Conservation (phyloP, 208 protist species). For the Borovskyia barvae region DNA sequence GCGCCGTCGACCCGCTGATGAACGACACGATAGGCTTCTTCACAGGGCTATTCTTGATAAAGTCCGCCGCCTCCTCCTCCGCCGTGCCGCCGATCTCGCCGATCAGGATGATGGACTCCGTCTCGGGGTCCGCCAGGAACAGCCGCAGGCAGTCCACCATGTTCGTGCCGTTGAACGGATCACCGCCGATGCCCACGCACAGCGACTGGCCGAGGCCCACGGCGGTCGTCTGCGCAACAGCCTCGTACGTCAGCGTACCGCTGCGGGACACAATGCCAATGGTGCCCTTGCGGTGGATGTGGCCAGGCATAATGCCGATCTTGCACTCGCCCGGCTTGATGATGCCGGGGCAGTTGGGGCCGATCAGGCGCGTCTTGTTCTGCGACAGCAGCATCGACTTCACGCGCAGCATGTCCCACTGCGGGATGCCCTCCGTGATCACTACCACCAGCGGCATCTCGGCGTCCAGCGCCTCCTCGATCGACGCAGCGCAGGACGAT, state of each 20-base stretch:
- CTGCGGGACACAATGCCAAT: slow-evolving; percentile 99
- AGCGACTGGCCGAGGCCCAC: slow-evolving; percentile 96
- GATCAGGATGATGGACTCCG: slow-evolving; percentile 97
- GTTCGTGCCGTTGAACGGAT: slow-evolving; percentile 99
- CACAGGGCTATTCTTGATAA: slow-evolving; percentile 92
- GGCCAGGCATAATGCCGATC: slow-evolving; percentile 99
- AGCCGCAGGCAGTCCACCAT: slow-evolving; percentile 98
- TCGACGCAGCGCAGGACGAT: slow-evolving; percentile 92
- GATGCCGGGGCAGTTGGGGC: slow-evolving; percentile 98
- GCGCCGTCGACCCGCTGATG: slow-evolving; percentile 98
- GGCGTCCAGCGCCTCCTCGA: slow-evolving; percentile 96
- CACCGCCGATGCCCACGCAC: slow-evolving; percentile 98
- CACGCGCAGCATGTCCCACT: slow-evolving; percentile 97
- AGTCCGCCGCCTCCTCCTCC: slow-evolving; percentile 98
- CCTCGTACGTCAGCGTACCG: slow-evolving; percentile 99
- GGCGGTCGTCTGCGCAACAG: slow-evolving; percentile 97
- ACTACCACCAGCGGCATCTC: slow-evolving; percentile 97
- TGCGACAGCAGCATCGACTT: slow-evolving; percentile 92
- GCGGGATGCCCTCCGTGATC: slow-evolving; percentile 99
- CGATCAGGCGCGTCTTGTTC: slow-evolving; percentile 95
- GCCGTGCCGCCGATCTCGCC: slow-evolving; percentile 99
- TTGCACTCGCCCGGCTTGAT: slow-evolving; percentile 99
- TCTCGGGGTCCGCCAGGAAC: slow-evolving; percentile 97
- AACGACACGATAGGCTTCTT: slow-evolving; percentile 98
- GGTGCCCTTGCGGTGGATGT: slow-evolving; percentile 98